These are phyloP conservation scores for Echinosophora koreensis DNA, from an alignment of 306 rosid species.

Conservation along the genomic window DNA sequence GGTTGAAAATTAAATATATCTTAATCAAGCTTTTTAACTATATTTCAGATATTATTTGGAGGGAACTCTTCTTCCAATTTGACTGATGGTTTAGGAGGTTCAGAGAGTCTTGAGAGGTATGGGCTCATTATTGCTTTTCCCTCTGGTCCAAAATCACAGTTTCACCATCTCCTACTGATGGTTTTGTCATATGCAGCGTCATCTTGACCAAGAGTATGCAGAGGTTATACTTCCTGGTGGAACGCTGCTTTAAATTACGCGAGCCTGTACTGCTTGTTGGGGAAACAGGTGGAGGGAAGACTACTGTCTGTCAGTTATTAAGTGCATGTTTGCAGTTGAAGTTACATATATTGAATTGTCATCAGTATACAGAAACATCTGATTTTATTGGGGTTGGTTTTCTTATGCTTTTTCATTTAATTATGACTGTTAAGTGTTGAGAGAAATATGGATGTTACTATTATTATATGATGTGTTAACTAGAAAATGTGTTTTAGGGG, in stretches of 20 bases:
- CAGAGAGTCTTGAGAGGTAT: slow-evolving; percentile 62
- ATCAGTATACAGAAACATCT: slow-evolving; percentile 93
- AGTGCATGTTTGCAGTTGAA: slow-evolving; percentile 69
- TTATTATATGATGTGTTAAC: slow-evolving; percentile 28
- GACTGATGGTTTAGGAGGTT: slow-evolving; percentile 47
- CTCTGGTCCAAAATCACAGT: slow-evolving; percentile 2
- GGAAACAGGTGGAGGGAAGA: slow-evolving; percentile 99
- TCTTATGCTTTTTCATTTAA: slow-evolving; percentile 27
- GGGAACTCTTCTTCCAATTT: slow-evolving; percentile 50
- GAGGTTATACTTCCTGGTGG: slow-evolving; percentile 81
- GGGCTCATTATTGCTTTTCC: slow-evolving; percentile 31
- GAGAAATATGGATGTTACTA: neutral
- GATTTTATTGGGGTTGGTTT: slow-evolving; percentile 94
- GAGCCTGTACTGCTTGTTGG: slow-evolving; percentile 98
- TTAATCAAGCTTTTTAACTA: slow-evolving; percentile 27
- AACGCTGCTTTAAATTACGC: slow-evolving; percentile 71
- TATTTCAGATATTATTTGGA: slow-evolving; percentile 51
- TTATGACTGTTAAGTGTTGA: neutral
- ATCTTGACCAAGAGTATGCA: slow-evolving; percentile 76
- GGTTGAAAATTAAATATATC: neutral
- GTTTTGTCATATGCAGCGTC: slow-evolving; percentile 59
- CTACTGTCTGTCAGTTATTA: slow-evolving; percentile 91
- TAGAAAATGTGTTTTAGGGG: slow-evolving; percentile 60
- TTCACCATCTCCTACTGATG: slow-evolving; percentile 37
- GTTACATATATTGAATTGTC: slow-evolving; percentile 88